Evolutionary conservation across 805 yeast species (phyloP).

Genomic region (Candida ascalaphidarum): DNA sequence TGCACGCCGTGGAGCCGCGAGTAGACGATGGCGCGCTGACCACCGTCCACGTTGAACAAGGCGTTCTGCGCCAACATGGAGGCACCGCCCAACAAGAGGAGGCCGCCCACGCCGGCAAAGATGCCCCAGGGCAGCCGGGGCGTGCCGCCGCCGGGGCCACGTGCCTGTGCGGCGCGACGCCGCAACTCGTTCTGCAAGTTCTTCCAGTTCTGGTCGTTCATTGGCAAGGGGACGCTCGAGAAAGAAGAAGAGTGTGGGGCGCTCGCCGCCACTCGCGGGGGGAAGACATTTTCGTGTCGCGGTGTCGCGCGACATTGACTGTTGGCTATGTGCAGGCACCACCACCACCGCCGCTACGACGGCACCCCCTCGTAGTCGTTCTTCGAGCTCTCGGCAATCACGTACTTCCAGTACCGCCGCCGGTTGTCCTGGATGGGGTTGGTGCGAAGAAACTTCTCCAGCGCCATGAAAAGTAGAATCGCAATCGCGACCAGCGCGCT

Average conservation of each 20-base stretch:
- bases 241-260: background rate
- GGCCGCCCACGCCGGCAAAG: constrained; percentile 35
- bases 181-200: constrained; percentile 32
- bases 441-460: constrained; percentile 43
- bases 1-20: constrained; percentile 82
- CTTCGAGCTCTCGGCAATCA: constrained; percentile 44
- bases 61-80: constrained; percentile 34
- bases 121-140: constrained; percentile 29
- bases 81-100: constrained; percentile 32
- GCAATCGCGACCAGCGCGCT: constrained; percentile 51
- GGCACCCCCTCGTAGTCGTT: constrained; percentile 86
- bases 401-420: constrained; percentile 54
- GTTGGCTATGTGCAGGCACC: too few species aligned
- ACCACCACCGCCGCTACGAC: too few species aligned
- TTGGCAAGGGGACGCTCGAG: constrained; percentile 3
- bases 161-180: constrained; percentile 21
- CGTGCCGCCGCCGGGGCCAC: constrained; percentile 14
- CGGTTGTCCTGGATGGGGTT: constrained; percentile 69
- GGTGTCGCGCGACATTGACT: too few species aligned
- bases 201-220: constrained; percentile 36
- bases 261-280: too few species aligned
- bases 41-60: constrained; percentile 80
- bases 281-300: too few species aligned
- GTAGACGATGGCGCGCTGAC: constrained; percentile 93
- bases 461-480: constrained; percentile 41